phyloP scores from a whole-genome alignment of 2,329 filamentous ascomycete species.

The Septoria linicola region DNA sequence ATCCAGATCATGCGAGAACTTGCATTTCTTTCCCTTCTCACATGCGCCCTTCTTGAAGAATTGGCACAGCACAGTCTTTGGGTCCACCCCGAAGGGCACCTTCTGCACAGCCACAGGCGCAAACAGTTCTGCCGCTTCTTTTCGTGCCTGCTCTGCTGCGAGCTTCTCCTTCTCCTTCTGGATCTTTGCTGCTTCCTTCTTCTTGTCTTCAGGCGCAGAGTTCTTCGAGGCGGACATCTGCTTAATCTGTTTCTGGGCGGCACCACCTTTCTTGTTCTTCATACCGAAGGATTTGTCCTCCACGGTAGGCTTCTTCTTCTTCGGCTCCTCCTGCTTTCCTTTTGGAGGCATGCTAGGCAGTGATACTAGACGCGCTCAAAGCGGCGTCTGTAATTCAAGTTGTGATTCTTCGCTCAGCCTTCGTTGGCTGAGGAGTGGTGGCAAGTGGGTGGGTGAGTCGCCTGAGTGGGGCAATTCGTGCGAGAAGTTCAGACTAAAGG shows the following conservation, averaged over 20 bases:
- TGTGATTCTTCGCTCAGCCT: constrained; percentile 16
- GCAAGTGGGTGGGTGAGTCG: background rate
- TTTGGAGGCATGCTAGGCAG: constrained; percentile 70
- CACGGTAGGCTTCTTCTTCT: constrained; percentile 66
- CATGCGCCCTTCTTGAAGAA: constrained; percentile 98
- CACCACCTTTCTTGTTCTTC: constrained; percentile 98
- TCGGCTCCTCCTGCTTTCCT: constrained; percentile 48
- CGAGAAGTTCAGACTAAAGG: constrained; percentile 28
- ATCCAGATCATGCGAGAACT: constrained; percentile 89
- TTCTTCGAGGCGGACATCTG: constrained; percentile 74
- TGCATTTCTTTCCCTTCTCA: constrained; percentile 95
- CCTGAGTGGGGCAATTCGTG: constrained; percentile 9
- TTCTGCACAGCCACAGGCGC: constrained; percentile 96
- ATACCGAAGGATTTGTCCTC: constrained; percentile 95
- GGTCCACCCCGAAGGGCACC: constrained; percentile 94
- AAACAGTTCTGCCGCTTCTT: constrained; percentile 77
- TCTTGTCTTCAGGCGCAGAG: constrained; percentile 80
- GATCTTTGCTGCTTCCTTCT: constrained; percentile 64
- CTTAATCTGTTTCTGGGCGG: constrained; percentile 85
- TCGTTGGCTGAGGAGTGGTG: constrained; percentile 13
- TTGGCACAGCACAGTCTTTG: constrained; percentile 93
- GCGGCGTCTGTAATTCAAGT: constrained; percentile 5
- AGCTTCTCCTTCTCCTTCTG: constrained; percentile 82
- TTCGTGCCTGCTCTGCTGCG: constrained; percentile 80
- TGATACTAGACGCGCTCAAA: constrained; percentile 5